Evolutionary conservation across 805 yeast species (phyloP), one percentile per base, ranked within the genome.

Genomic region (Myxozyma nipponensis): DNA sequence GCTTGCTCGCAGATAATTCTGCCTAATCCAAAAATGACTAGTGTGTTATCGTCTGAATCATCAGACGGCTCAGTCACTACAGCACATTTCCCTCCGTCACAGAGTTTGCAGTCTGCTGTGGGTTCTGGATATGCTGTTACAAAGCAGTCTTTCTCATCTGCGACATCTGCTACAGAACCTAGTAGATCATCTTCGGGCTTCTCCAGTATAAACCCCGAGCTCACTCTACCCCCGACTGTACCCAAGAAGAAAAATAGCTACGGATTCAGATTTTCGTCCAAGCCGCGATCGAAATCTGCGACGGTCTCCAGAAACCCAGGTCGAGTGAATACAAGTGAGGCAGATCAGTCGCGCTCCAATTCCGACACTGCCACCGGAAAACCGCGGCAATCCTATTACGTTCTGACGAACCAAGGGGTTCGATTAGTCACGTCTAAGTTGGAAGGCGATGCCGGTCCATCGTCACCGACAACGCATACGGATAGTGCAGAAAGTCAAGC

Each of bases 401-500:
- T 47, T n/a, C 45, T 52, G 22, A 52, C 56, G 5, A 52, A 42
- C 32, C 32, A 36, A 37, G 56, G 56, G 13, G 50, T 48, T 24
- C 36, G 44, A 15, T 45, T 52, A 3, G 56, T 47, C 35, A 39
- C 44, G 25, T 50, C 54, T 5, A 47, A 50, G 10, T 21, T 17
- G 35, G 50, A 42, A 4, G 46, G 35, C 3, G 21, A 1, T n/a
- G 4, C 41, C 13, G 24, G 36, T 13, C 13, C 13, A 28, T 13
- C 37, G 26, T 15, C 26, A 30, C 15, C 22, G 19, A 36, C 25
- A 19, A 21, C 17, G 24, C 26, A 37, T 23, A 30, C 13, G 7
- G 36, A 28, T 3, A 18, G 9, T 4, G 4, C 36, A 13, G 23
- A 30, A 9, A 15, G 44, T 18, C 28, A 41, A 26, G 13, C 32